Conservation (phyloP, 176 grass and related monocot genomes). For the Microstegium vimineum region DNA sequence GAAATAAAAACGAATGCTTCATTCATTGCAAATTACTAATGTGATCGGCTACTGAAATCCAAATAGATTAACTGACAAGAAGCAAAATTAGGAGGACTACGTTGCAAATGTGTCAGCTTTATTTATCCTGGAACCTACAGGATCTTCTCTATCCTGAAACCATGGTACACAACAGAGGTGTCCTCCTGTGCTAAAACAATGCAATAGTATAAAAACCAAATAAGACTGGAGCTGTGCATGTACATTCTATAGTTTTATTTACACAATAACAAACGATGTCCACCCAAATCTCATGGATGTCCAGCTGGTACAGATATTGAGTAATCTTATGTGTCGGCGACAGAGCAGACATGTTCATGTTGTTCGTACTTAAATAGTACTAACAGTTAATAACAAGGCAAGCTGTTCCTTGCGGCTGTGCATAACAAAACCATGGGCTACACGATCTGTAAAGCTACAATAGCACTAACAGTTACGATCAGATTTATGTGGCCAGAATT, state of each 20-base stretch:
- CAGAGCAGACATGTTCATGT: conserved; percentile 26
- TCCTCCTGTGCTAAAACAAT: not conserved
- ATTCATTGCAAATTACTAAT: not conserved
- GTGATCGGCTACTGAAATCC: not conserved
- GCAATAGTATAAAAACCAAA: not conserved
- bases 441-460: not conserved
- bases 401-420: not conserved
- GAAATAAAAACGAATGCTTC: not conserved
- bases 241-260: not conserved
- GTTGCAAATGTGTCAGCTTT: not conserved
- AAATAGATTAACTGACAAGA: not conserved
- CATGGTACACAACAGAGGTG: not conserved
- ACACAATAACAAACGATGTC: not conserved
- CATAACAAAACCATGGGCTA: conserved; percentile 14
- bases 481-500: conserved; percentile 1
- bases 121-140: not conserved
- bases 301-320: conserved; percentile 4
- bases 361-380: conserved; percentile 8
- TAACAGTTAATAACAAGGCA: conserved; percentile 4
- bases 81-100: not conserved
- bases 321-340: conserved; percentile 27
- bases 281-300: not conserved
- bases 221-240: not conserved
- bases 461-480: not conserved
- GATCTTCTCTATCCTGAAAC: not conserved